A percentile compares a stretch with the other conserved stretches of the same genome.
Conservation (phyloP, 257 asterid species). For the Eucommia ulmoides region DNA sequence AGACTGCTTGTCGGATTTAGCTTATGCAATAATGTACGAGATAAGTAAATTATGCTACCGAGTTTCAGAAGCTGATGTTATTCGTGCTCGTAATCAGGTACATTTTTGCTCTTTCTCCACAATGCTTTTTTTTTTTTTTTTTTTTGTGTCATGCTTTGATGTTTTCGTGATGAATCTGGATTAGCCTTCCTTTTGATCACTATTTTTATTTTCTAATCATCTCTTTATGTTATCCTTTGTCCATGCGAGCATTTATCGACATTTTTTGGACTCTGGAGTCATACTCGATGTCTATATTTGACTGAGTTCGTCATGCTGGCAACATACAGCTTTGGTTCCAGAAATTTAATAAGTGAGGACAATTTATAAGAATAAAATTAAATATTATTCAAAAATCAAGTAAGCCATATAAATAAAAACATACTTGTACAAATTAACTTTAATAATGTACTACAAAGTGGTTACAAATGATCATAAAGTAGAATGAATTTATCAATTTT, state of each 20-base stretch:
- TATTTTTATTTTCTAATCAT: neutral
- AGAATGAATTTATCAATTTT: too few relatives aligned
- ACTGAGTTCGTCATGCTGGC: too few relatives aligned
- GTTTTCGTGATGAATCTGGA: neutral
- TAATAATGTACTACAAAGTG: too few relatives aligned
- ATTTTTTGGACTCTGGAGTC: neutral
- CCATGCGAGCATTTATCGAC: neutral
- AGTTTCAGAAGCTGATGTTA: constrained; percentile 2
- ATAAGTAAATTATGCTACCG: constrained; percentile 2
- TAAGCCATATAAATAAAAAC: too few relatives aligned
- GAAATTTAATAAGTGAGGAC: too few relatives aligned
- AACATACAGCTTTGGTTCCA: too few relatives aligned
- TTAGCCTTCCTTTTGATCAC: neutral
- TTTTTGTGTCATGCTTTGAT: neutral
- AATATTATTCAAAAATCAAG: too few relatives aligned
- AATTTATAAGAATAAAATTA: too few relatives aligned
- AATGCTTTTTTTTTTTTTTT: neutral
- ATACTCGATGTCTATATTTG: neutral
- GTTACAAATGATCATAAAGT: too few relatives aligned
- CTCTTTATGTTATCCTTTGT: neutral
- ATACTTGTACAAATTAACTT: too few relatives aligned
- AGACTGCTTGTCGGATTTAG: constrained; percentile 2
- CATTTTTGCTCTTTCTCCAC: neutral
- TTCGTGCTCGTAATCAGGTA: constrained; percentile 2
- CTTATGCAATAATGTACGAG: constrained; percentile 3